Base-by-base conservation (phyloP, 768 basidiomycete genomes). In the Rhizopogon vesiculosus region DNA sequence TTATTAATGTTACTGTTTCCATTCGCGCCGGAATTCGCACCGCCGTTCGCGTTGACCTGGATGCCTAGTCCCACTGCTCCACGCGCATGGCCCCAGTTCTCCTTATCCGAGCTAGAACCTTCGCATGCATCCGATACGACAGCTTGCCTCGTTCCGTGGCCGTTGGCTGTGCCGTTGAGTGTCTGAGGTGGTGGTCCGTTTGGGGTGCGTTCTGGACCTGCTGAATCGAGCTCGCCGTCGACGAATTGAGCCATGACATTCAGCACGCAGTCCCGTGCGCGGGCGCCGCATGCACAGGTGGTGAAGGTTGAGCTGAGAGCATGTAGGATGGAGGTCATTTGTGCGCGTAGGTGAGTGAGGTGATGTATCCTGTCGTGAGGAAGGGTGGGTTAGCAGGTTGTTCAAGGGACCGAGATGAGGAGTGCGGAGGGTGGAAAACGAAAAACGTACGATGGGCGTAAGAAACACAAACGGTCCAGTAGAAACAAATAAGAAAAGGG, bases 271-370 rank as follows among this genome's bases (percentile, higher is more conserved):
- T 86, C 82, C 33, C 74, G 75, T 4, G 85, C 77, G 5, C 74
- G 74, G 9, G 79, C 74, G 6, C 88, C 88, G 59, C 88, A 90
- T 0, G 88, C 88, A 53, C 88, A 90, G 1, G 85, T 85, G 3
- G 85, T 84, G 62, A 89, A 90, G 0, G 85, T 87, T 16, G 83
- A 84, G 7, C 81, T 75, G 51, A 90, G 77, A 6, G 85, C 77
- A 53, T 89, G 86, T 0, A 90, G 77, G 64, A 89, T 84, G 25
- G 84, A 82, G 0, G 85, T 77, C 72, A 89, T 82, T 62, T 89
- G 87, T 29, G 78, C 70, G 40, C 82, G 83, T 15, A 87, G 76
- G 57, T 83, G 80, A 18, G 73, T 65, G 22, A 82, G 60, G 51
- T 81, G 76, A 19, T 72, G 73, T 2, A 78, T 74, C 35, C 79